phyloP scores from a whole-genome alignment of 176 grass and related monocot genomes.

The Alloteropsis semialata region DNA sequence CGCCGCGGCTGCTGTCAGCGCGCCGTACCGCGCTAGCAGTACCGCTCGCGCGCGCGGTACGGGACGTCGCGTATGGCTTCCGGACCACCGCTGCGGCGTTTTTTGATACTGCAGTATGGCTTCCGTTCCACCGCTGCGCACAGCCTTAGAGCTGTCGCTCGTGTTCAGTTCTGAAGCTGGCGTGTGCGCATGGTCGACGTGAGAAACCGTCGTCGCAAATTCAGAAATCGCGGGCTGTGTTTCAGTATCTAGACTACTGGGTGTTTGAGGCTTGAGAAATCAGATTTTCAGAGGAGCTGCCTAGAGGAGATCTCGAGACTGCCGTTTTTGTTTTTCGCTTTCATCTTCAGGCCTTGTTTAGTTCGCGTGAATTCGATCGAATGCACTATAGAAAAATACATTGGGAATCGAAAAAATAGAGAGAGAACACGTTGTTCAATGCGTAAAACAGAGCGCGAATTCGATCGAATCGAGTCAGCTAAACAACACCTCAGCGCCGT shows the following conservation, averaged over 20 bases:
- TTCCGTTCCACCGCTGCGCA: too few relatives aligned
- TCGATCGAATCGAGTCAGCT: too few relatives aligned
- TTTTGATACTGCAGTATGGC: too few relatives aligned
- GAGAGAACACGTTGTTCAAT: too few relatives aligned
- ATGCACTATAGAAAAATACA: not conserved
- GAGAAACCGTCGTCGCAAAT: not conserved
- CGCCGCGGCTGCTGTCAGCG: too few relatives aligned
- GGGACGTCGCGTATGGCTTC: too few relatives aligned
- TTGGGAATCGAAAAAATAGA: too few relatives aligned
- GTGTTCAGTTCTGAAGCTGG: not conserved
- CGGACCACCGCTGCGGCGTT: too few relatives aligned
- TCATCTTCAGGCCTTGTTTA: not conserved
- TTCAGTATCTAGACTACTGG: not conserved
- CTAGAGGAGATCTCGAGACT: not conserved
- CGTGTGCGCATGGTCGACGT: not conserved
- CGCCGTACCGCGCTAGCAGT: too few relatives aligned
- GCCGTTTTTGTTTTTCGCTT: not conserved
- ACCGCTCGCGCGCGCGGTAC: too few relatives aligned
- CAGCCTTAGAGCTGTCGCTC: not conserved
- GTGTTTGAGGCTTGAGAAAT: not conserved
- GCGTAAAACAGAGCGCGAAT: too few relatives aligned
- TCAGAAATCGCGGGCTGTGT: not conserved
- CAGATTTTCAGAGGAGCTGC: not conserved
- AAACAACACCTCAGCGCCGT: too few relatives aligned
- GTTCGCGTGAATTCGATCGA: not conserved